Evolutionary conservation across 768 basidiomycete genomes (phyloP).

Genomic region (Psilocybe cyanescens): DNA sequence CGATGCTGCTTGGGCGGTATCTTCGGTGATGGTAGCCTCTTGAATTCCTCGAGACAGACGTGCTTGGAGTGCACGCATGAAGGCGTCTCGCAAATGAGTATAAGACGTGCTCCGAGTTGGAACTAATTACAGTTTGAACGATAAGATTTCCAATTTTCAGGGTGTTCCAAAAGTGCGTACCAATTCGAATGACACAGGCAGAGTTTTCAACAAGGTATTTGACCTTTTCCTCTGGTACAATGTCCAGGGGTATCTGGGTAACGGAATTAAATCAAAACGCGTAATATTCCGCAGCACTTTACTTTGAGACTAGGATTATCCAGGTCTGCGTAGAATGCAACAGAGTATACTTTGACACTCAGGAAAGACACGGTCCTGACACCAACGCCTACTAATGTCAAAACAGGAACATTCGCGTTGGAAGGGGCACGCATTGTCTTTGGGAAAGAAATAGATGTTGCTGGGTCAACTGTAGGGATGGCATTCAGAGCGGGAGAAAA

Average conservation of each 20-base stretch:
- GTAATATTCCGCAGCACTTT: constrained; percentile 13
- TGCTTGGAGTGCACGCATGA: constrained; percentile 71
- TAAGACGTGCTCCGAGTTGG: constrained; percentile 80
- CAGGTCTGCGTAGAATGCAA: constrained; percentile 89
- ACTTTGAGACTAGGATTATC: constrained; percentile 66
- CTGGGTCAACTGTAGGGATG: constrained; percentile 61
- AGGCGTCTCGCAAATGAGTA: constrained; percentile 82
- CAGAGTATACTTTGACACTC: constrained; percentile 85
- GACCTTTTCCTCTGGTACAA: constrained; percentile 73
- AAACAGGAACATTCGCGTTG: constrained; percentile 60
- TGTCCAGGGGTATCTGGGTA: constrained; percentile 53
- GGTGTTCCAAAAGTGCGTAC: constrained; percentile 38
- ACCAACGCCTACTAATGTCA: constrained; percentile 81
- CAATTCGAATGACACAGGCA: constrained; percentile 75
- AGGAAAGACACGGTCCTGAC: constrained; percentile 91
- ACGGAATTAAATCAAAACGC: background rate
- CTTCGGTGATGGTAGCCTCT: constrained; percentile 56
- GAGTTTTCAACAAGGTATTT: constrained; percentile 67
- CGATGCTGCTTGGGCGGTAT: constrained; percentile 58
- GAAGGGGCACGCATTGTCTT: constrained; percentile 65
- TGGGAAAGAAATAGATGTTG: constrained; percentile 76
- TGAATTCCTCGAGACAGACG: constrained; percentile 59
- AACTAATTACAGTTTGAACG: constrained; percentile 45
- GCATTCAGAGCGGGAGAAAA: background rate
- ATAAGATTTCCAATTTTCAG: background rate